Base-by-base conservation (phyloP, 2,329 filamentous ascomycete species). In the Orbilia quercus region DNA sequence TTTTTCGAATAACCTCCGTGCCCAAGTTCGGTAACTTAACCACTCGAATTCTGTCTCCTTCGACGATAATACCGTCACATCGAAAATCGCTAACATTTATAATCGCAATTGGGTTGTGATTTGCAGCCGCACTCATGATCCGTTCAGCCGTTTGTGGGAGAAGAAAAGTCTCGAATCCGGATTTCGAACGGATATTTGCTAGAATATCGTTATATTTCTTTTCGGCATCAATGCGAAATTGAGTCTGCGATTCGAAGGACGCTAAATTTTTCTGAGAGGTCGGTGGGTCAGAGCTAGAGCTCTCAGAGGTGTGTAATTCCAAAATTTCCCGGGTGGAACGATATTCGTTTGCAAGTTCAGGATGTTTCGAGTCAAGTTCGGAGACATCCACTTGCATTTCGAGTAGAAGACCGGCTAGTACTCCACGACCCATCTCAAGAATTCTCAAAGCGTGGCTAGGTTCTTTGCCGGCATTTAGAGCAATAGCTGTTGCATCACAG, bases 91-190 rank as follows among this genome's bases (percentile, higher is more conserved):
- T 80, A 1, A 78, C 66, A 59, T 80, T 81, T 20, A 82, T 54
- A 5, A 80, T 53, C 6, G 79, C 75, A 45, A 82, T 78, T 1
- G 79, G 78, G 1, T 77, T 79, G 3, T 40, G 5, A 11, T 20
- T 7, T 16, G 34, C 20, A 48, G 79, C 78, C 20, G 77, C 77
- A 22, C 3, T 11, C 2, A 20, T 58, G 11, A 77, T 36, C 31
- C 79, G 75, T 4, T 77, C 59, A 51, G 66, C 60, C 0, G 48
- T 64, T 3, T 76, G 74, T 1, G 77, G 38, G 0, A 65, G 51
- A 1, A 80, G 74, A 44, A 81, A 80, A 0, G 58, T 11, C 3
- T 77, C 65, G 50, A 80, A 80, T 1, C 76, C 77, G 9, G 70
- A 34, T 23, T 54, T 53, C 0, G n/a, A 20, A 1, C 75, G 74